These are phyloP conservation scores for Zoysia matrella DNA, from an alignment of 202 grass and related monocot species.

Conservation along the genomic window DNA sequence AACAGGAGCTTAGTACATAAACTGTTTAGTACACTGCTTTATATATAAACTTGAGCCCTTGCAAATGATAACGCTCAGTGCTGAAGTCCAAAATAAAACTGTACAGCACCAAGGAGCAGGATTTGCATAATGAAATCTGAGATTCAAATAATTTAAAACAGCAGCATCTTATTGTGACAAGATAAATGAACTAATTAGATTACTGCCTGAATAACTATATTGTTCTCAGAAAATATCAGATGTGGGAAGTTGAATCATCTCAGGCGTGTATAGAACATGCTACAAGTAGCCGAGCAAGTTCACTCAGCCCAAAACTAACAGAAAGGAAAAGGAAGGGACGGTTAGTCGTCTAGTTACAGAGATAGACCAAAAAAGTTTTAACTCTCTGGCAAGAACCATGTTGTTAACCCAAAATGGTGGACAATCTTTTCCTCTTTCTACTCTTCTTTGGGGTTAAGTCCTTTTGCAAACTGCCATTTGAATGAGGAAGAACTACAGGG, in stretches of 20 bases:
- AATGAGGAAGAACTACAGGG: constrained; percentile 43
- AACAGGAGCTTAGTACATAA: neutral
- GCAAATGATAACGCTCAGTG: neutral
- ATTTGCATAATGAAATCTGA: neutral
- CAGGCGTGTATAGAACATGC: neutral
- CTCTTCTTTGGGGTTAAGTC: constrained; percentile 60
- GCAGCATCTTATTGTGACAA: neutral
- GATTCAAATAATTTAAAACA: neutral
- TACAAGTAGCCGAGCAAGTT: constrained; percentile 28
- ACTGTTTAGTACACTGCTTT: neutral
- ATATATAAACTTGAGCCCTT: constrained; percentile 1
- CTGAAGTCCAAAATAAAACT: neutral
- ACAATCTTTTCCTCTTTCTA: constrained; percentile 72
- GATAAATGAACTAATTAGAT: constrained; percentile 21
- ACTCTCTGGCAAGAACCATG: neutral
- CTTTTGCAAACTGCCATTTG: constrained; percentile 43
- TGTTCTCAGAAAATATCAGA: constrained; percentile 7
- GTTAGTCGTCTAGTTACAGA: constrained; percentile 37
- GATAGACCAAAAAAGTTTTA: neutral
- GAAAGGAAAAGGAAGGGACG: neutral
- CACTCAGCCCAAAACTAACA: constrained; percentile 23
- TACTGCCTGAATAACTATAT: constrained; percentile 11
- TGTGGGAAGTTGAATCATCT: neutral
- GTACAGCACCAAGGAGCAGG: neutral
- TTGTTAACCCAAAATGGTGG: constrained; percentile 42